Conservation (phyloP, 495 filamentous ascomycete species). For the Evernia prunastri region DNA sequence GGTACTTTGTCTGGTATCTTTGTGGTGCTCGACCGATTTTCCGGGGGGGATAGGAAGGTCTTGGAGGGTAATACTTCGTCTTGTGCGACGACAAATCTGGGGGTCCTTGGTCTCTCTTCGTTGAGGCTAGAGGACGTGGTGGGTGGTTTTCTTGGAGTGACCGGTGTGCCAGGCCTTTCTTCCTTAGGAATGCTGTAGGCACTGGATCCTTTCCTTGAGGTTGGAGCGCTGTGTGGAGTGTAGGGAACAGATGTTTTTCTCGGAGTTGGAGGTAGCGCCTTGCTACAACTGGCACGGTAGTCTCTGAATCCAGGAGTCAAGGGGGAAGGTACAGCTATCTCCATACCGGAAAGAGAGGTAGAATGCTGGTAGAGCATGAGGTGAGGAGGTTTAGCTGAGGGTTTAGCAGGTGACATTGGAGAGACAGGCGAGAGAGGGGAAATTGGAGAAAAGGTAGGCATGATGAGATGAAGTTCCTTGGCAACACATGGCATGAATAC, state of each 20-base stretch:
- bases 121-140: constrained; percentile 15
- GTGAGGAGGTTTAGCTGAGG: not conserved
- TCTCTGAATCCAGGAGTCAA: not conserved
- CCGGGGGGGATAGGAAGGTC: constrained; percentile 6
- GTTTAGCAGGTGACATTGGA: not conserved
- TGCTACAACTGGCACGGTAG: not conserved
- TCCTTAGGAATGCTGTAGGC: constrained; percentile 9
- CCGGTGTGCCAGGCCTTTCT: constrained; percentile 4
- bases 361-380: not conserved
- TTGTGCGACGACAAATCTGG: not conserved
- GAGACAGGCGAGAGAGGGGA: constrained; percentile 5
- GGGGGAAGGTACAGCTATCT: constrained; percentile 11
- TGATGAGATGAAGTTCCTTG: not conserved
- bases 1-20: constrained; percentile 16
- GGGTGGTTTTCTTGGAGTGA: constrained; percentile 13
- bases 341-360: constrained; percentile 16
- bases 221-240: not conserved
- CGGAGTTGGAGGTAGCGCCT: constrained; percentile 19
- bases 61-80: constrained; percentile 11
- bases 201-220: constrained; percentile 18
- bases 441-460: not conserved
- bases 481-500: not conserved
- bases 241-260: not conserved
- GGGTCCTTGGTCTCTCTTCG: constrained; percentile 15
- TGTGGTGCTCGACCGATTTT: constrained; percentile 20